Evolutionary conservation across 768 basidiomycete species (phyloP).

Genomic region (Amanita phalloides): DNA sequence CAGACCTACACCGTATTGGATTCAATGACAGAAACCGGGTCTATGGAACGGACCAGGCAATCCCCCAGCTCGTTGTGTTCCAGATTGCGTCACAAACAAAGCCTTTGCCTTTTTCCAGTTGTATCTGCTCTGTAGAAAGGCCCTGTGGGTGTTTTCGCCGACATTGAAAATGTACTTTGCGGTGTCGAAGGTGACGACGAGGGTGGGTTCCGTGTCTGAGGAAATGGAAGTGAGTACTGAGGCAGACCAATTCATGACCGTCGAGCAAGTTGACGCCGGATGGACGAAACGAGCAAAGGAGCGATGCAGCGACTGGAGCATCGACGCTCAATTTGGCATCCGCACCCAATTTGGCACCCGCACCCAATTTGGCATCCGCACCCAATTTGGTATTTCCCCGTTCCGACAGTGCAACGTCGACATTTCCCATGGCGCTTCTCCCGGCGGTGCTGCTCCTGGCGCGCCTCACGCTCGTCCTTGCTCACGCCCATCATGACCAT

Average conservation of each 20-base stretch:
- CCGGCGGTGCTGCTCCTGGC: conserved; percentile 7
- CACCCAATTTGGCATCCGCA: no score
- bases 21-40: neutral
- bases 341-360: neutral
- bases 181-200: conserved; percentile 65
- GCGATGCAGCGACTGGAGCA: neutral
- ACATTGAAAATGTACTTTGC: conserved; percentile 85
- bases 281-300: neutral
- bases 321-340: neutral
- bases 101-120: conserved; percentile 59
- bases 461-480: conserved; percentile 20
- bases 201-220: conserved; percentile 73
- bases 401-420: no score
- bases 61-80: conserved; percentile 55
- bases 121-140: conserved; percentile 56
- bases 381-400: no score
- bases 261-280: neutral
- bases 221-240: conserved; percentile 47
- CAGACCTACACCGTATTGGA: conserved; percentile 35
- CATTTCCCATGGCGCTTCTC: neutral
- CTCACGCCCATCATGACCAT: conserved; percentile 55
- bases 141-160: conserved; percentile 70
- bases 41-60: conserved; percentile 51
- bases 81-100: conserved; percentile 62
- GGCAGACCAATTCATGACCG: conserved; percentile 49